A percentile compares a stretch with the other conserved stretches of the same genome.
Conservation (phyloP, 1,284 basidiomycete genomes). For the Phaffia rhodozyma region DNA sequence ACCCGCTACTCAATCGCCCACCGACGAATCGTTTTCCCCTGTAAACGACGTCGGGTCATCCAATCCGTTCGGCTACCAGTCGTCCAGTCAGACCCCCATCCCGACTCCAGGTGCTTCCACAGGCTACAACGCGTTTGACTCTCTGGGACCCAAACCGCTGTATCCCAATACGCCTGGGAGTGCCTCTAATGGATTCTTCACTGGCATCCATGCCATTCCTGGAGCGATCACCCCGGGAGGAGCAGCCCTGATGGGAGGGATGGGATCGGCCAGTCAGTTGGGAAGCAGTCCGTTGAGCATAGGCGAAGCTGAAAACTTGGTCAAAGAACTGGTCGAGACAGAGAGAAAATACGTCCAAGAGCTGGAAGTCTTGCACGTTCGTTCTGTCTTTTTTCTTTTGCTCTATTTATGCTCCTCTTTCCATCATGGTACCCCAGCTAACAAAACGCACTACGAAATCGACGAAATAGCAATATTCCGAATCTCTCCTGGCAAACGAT, state of each 20-base stretch:
- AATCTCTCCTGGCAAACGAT: conserved; percentile 63
- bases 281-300: background rate
- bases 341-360: conserved; percentile 98
- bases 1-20: conserved; percentile 19
- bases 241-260: conserved; percentile 9
- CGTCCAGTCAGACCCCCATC: background rate
- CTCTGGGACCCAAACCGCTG: background rate
- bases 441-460: background rate
- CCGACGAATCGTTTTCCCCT: conserved; percentile 24
- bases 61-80: background rate
- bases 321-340: conserved; percentile 46
- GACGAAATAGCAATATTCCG: conserved; percentile 58
- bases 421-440: background rate
- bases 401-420: conserved; percentile 9
- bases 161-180: background rate
- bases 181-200: conserved; percentile 10
- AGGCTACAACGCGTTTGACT: conserved; percentile 6
- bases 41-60: background rate
- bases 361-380: conserved; percentile 87
- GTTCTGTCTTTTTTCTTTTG: conserved; percentile 23
- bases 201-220: conserved; percentile 14
- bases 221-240: conserved; percentile 17
- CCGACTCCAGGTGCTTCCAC: conserved; percentile 1
- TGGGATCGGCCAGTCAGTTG: background rate
- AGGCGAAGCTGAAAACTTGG: conserved; percentile 26